A percentile compares a stretch with the other conserved stretches of the same genome.
Conservation (phyloP, 805 yeast species). For the Limtongozyma cylindracea region DNA sequence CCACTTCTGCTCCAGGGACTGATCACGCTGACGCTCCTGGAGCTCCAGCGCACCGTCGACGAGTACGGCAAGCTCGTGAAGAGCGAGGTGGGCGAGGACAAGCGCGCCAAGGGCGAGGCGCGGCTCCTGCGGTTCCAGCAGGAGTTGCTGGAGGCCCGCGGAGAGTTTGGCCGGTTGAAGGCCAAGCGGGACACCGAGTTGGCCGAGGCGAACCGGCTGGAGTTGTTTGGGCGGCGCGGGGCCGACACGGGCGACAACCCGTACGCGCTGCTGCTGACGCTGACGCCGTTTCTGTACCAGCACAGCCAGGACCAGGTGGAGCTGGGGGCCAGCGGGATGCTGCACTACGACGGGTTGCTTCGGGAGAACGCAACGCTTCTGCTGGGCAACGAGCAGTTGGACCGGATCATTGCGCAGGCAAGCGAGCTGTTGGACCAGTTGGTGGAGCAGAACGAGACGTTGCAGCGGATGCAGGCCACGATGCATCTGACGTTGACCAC, state of each 20-base stretch:
- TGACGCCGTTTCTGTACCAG: background rate
- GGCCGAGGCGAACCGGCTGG: conserved; percentile 20
- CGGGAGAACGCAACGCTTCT: conserved; percentile 40
- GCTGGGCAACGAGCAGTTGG: conserved; percentile 61
- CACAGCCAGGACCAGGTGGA: conserved; percentile 4
- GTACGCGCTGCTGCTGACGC: conserved; percentile 2
- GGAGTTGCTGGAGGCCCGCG: no score
- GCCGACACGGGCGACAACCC: no score
- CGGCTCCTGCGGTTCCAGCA: conserved; percentile 19
- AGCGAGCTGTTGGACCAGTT: conserved; percentile 64
- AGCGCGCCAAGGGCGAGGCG: conserved; percentile 24
- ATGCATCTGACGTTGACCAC: conserved; percentile 51
- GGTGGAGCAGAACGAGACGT: conserved; percentile 57
- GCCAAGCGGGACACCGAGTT: conserved; percentile 24
- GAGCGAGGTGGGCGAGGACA: conserved; percentile 25
- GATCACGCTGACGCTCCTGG: conserved; percentile 55
- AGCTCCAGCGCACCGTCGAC: conserved; percentile 50
- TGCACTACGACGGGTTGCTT: conserved; percentile 34
- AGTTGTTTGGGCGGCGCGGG: conserved; percentile 30
- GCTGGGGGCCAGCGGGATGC: conserved; percentile 6
- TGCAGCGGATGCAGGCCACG: conserved; percentile 32
- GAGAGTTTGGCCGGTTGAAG: conserved; percentile 29
- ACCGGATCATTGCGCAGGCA: conserved; percentile 80
- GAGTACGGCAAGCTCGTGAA: conserved; percentile 34
- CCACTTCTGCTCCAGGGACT: conserved; percentile 60